phyloP scores from a whole-genome alignment of 1,284 basidiomycete genomes.

The Rhodotorula sp. region DNA sequence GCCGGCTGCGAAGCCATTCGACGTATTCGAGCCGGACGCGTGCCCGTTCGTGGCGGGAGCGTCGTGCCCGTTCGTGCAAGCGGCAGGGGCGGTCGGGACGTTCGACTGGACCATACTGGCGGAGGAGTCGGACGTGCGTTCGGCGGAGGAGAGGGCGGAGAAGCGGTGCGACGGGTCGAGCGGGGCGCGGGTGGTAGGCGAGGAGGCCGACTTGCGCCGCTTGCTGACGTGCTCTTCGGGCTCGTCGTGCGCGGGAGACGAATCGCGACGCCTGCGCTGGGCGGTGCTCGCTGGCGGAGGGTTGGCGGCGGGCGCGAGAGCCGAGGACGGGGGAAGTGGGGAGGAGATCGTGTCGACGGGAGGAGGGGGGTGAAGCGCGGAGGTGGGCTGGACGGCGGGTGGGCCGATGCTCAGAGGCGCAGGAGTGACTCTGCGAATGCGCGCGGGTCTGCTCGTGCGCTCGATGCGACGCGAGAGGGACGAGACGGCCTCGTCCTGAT shows the following conservation, averaged over 20 bases:
- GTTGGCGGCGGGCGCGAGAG: background rate
- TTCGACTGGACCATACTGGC: background rate
- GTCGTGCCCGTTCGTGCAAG: constrained; percentile 15
- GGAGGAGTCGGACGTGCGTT: background rate
- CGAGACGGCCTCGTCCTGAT: too few relatives aligned
- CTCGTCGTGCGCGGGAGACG: background rate
- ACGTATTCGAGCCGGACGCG: background rate
- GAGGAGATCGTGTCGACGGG: background rate
- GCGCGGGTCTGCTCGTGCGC: too few relatives aligned
- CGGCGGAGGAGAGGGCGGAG: background rate
- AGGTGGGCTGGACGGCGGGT: background rate
- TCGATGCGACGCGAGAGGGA: too few relatives aligned
- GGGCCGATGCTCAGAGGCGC: background rate
- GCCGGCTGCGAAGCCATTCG: background rate
- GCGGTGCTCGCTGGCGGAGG: background rate
- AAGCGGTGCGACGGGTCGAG: background rate
- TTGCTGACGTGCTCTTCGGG: too few relatives aligned
- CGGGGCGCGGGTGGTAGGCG: too few relatives aligned
- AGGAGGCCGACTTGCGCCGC: too few relatives aligned
- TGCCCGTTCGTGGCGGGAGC: constrained; percentile 2
- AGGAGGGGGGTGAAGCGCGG: background rate
- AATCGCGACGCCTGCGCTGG: background rate
- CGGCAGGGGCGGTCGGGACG: background rate
- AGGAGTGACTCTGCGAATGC: too few relatives aligned
- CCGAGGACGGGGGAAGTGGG: background rate